Conservation (phyloP, 345 rosid species). For the Heritiera fomes region DNA sequence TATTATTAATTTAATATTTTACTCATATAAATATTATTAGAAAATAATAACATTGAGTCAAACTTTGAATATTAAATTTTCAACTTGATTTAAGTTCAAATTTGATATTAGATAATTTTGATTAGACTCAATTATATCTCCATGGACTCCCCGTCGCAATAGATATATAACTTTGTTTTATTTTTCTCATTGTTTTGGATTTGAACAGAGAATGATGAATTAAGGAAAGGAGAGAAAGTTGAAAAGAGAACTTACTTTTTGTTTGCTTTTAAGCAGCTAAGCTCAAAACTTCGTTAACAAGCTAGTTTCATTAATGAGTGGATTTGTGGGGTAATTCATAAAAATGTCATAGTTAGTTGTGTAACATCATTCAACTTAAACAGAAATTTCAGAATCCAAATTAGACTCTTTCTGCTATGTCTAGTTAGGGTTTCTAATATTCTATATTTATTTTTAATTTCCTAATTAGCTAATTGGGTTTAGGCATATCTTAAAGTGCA, state of each 20-base stretch:
- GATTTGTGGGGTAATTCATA: background rate
- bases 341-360: background rate
- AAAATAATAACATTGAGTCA: no score
- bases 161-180: background rate
- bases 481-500: background rate
- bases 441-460: no score
- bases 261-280: slow-evolving; percentile 5
- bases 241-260: background rate
- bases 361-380: background rate
- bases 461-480: background rate
- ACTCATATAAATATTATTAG: no score
- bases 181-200: background rate
- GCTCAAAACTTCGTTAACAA: background rate
- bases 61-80: no score
- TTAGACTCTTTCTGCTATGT: background rate
- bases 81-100: no score
- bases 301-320: background rate
- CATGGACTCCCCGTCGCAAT: background rate
- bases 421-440: background rate
- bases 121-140: no score
- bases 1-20: no score
- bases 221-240: background rate
- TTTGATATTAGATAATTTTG: no score
- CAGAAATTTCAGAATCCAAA: background rate
- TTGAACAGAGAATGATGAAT: background rate